Conservation (phyloP, 2,329 filamentous ascomycete species). For the Claviceps sp. region DNA sequence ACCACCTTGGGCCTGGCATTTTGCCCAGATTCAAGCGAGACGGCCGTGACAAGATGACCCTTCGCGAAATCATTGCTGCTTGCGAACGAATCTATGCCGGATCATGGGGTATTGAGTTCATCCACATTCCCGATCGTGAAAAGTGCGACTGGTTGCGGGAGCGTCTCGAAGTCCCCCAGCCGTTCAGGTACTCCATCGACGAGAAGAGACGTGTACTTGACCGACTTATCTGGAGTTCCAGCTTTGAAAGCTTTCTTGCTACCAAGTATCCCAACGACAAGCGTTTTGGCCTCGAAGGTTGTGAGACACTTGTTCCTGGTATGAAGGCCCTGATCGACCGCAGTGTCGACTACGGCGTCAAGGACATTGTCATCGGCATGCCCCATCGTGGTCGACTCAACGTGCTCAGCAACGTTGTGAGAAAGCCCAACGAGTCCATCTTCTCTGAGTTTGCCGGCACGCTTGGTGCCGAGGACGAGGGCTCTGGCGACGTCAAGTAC, state of each 20-base stretch:
- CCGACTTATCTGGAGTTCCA: constrained; percentile 95
- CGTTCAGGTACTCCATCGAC: constrained; percentile 95
- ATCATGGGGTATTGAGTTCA: constrained; percentile 96
- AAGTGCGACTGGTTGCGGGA: constrained; percentile 98
- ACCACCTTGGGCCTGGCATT: constrained; percentile 85
- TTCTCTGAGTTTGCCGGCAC: constrained; percentile 96
- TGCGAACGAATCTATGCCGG: constrained; percentile 96
- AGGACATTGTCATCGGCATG: constrained; percentile 99
- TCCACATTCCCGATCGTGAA: constrained; percentile 93
- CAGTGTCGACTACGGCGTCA: constrained; percentile 95
- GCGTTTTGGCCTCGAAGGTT: constrained; percentile 95
- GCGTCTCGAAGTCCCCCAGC: constrained; percentile 82
- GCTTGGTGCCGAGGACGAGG: constrained; percentile 78
- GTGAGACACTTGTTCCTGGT: constrained; percentile 89
- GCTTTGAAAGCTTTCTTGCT: constrained; percentile 87
- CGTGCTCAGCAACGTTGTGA: constrained; percentile 93
- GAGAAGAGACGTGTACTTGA: constrained; percentile 97
- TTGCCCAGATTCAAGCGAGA: constrained; percentile 85
- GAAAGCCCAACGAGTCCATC: constrained; percentile 98
- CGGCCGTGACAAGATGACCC: constrained; percentile 84
- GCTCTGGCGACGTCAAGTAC: constrained; percentile 98
- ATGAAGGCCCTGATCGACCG: constrained; percentile 99
- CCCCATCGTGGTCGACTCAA: constrained; percentile 97
- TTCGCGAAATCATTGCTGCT: constrained; percentile 82
- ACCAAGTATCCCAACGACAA: constrained; percentile 99